phyloP scores from a whole-genome alignment of 441 rosid genomes.

The Cnidoscolus chayamansa region DNA sequence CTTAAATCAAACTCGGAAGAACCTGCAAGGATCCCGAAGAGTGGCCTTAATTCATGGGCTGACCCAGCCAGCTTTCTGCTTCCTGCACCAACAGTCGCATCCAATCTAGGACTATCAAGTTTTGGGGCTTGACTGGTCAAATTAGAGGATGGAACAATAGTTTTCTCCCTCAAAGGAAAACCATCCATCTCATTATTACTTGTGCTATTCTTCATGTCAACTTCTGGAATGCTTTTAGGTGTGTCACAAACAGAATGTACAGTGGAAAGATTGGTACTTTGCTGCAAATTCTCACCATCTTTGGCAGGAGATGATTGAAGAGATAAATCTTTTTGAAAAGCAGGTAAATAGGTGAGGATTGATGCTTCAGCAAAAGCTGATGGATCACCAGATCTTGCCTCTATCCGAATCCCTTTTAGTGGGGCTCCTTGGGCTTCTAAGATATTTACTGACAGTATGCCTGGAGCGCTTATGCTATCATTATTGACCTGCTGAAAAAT shows the following conservation, averaged over 20 bases:
- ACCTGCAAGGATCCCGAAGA: constrained; percentile 58
- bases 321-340: constrained; percentile 48
- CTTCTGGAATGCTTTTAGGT: constrained; percentile 51
- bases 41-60: constrained; percentile 58
- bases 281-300: constrained; percentile 48
- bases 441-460: constrained; percentile 53
- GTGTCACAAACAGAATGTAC: constrained; percentile 53
- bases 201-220: constrained; percentile 64
- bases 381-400: constrained; percentile 79
- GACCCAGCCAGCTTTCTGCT: constrained; percentile 53
- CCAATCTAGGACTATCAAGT: constrained; percentile 49
- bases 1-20: constrained; percentile 51
- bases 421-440: constrained; percentile 75
- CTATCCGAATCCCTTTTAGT: constrained; percentile 64
- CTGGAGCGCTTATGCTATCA: constrained; percentile 63
- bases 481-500: constrained; percentile 78
- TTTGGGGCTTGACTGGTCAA: constrained; percentile 51
- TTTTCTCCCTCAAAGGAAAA: constrained; percentile 55
- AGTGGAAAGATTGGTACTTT: constrained; percentile 52
- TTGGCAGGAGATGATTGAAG: constrained; percentile 56
- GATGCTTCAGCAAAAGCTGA: constrained; percentile 89
- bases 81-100: constrained; percentile 51
- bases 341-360: constrained; percentile 84
- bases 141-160: constrained; percentile 46
- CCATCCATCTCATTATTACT: constrained; percentile 49